phyloP scores from a whole-genome alignment of 2,329 filamentous ascomycete species.

The Phyllosticta paracitricarpa region DNA sequence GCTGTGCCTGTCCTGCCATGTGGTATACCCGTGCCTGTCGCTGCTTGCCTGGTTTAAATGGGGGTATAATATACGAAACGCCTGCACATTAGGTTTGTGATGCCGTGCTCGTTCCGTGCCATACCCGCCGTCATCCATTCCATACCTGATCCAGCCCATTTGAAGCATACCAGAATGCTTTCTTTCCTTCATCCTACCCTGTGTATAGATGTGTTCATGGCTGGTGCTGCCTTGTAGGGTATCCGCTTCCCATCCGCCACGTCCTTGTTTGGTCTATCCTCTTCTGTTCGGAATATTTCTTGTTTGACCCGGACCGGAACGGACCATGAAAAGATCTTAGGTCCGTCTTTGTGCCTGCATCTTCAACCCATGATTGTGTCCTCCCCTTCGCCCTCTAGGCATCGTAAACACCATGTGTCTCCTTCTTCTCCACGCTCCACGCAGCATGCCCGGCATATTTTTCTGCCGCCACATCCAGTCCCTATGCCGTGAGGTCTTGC shows the following conservation, averaged over 20 bases:
- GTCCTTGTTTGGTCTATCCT: neutral
- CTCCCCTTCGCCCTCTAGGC: constrained; percentile 28
- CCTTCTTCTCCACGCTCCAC: constrained; percentile 55
- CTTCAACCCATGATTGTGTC: constrained; percentile 2
- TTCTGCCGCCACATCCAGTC: constrained; percentile 23
- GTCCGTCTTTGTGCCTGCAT: neutral
- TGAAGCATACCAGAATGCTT: neutral
- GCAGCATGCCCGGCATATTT: constrained; percentile 59
- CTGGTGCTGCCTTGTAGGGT: neutral
- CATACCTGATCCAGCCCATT: neutral
- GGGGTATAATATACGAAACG: neutral
- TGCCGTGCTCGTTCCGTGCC: neutral
- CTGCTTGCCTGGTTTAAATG: neutral
- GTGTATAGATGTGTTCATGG: neutral
- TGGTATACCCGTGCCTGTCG: neutral
- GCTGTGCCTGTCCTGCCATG: neutral
- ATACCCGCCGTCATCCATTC: neutral
- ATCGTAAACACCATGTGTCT: constrained; percentile 57
- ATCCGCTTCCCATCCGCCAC: neutral
- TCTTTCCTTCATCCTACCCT: neutral
- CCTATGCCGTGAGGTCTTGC: constrained; percentile 24
- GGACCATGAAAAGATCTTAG: neutral
- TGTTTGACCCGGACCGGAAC: neutral
- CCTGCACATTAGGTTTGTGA: neutral
- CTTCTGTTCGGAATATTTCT: neutral